Evolutionary conservation across 2,329 filamentous ascomycete species (phyloP), one percentile per base, ranked within the genome.

Genomic region (Verticillium tricorpus): DNA sequence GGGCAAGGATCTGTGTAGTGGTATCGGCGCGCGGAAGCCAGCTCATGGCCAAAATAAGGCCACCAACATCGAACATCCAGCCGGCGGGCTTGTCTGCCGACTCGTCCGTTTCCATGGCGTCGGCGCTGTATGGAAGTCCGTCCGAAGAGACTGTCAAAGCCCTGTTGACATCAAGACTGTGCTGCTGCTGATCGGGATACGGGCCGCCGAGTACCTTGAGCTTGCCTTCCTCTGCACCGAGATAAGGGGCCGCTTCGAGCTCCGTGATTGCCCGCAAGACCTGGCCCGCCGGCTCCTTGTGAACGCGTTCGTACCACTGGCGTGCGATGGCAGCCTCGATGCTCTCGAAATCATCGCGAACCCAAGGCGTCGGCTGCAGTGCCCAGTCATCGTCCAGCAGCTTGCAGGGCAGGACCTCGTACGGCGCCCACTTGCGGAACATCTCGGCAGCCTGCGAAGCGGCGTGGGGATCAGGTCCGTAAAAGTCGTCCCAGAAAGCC

Each of bases 1-100:
- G 68, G 2, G 83, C 83, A 9, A 87, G 77, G 31, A 84, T 69
- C 67, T 85, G 83, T 3, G 75, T 70, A 7, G 71, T 67, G 19
- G 73, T 68, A 11, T 71, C 71, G 2, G 69, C 67, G 2, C 72
- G 66, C 2, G 80, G 79, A 1, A 79, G 81, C 85, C 85, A 87
- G 56, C 77, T 79, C 70, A 86, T 79, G 31, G 78, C 74, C 5
- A 82, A 70, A 5, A 84, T 78, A 15, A 85, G 76, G 58, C 84
- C 84, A 12, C 82, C 83, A 0, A 79, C 75, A 62, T 87, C 81
- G 15, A 87, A 67, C 65, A 85, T 73, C 82, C 82, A 86, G 4
- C 82, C 83, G 71, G 65, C 76, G 65, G 67, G 68, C 32, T 64
- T 58, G n/a, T 69, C 71, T 35, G 64, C 60, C 8, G 25, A 5